Evolutionary conservation across 495 filamentous ascomycete species (phyloP).

Genomic region (Podospora tetraspora): DNA sequence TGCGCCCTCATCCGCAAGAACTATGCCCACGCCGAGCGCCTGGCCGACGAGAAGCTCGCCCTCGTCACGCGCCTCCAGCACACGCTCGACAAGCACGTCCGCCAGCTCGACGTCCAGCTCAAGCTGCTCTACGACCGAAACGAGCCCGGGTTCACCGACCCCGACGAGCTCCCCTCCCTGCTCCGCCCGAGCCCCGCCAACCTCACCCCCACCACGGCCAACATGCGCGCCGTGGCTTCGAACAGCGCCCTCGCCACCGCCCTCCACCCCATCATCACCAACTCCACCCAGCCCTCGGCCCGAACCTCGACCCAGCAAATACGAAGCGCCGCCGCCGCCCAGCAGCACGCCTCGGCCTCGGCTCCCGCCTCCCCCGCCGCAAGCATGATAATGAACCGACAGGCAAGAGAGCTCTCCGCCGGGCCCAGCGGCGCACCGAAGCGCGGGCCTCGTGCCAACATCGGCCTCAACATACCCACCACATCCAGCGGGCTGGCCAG

Average conservation of each 20-base stretch:
- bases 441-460: slow-evolving; percentile 68
- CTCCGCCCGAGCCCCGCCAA: slow-evolving; percentile 55
- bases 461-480: slow-evolving; percentile 57
- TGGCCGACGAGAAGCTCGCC: slow-evolving; percentile 83
- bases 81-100: slow-evolving; percentile 83
- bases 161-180: slow-evolving; percentile 69
- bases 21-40: slow-evolving; percentile 61
- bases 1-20: slow-evolving; percentile 64
- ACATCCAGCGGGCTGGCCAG: slow-evolving; percentile 69
- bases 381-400: slow-evolving; percentile 55
- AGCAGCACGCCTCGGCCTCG: slow-evolving; percentile 44
- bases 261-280: slow-evolving; percentile 45
- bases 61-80: slow-evolving; percentile 71
- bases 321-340: slow-evolving; percentile 37
- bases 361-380: slow-evolving; percentile 64
- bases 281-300: slow-evolving; percentile 32
- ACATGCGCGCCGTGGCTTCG: slow-evolving; percentile 32
- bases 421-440: slow-evolving; percentile 59
- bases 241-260: slow-evolving; percentile 42
- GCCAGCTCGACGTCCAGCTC: slow-evolving; percentile 80
- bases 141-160: slow-evolving; percentile 67
- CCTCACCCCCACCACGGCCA: slow-evolving; percentile 34
- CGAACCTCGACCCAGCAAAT: slow-evolving; percentile 38
- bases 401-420: slow-evolving; percentile 69
- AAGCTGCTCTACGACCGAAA: slow-evolving; percentile 74